Evolutionary conservation across 129 eudicot genomes (phyloP), one percentile per base, ranked within the genome.

Genomic region (Tanacetum coccineum): DNA sequence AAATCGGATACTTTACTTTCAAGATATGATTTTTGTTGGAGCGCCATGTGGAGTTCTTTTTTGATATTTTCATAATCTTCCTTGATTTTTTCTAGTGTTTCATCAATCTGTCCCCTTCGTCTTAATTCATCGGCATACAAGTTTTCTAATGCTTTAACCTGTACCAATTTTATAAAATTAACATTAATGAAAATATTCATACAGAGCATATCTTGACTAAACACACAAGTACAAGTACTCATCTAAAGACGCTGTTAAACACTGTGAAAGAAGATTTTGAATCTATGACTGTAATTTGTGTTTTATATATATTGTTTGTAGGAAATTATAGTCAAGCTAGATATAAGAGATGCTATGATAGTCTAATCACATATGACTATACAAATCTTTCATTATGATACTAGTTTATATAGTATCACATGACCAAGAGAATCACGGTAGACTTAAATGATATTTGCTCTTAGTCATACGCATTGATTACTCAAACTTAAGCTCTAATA

Each of bases 101-200:
- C 95, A 53, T 85, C 87, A 26, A 70, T 70, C 70, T 79, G 87
- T 64, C 18, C 74, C 71, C 87, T 66, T 40, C 53, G 82, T 75
- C 77, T 83, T 60, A 75, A 64, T 73, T 80, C 95, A 61, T 87
- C 82, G 0, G 82, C 40, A 55, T 77, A 85, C 30, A 79, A 76
- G 49, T 59, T 61, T 75, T 85, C 93, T 3, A 77, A 77, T 68
- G 80, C 79, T 73, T 81, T 76, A 49, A 78, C 84, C 97, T 90
- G 74, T 58, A 65, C 30, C 12, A 53, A 9, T 17, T 10, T 22
- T 19, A 55, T 55, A 32, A 55, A 55, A 55, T 55, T 55, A 55
- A 6, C 60, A 25, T 55, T 20, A 11, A 20, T 51, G 20, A 9
- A 20, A 10, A 54, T n/a, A 54, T 0, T 55, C 13, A 4, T 3